A percentile compares a stretch with the other conserved stretches of the same genome.
Conservation (phyloP, 2,329 filamentous ascomycete species). For the Colletotrichum magnum region DNA sequence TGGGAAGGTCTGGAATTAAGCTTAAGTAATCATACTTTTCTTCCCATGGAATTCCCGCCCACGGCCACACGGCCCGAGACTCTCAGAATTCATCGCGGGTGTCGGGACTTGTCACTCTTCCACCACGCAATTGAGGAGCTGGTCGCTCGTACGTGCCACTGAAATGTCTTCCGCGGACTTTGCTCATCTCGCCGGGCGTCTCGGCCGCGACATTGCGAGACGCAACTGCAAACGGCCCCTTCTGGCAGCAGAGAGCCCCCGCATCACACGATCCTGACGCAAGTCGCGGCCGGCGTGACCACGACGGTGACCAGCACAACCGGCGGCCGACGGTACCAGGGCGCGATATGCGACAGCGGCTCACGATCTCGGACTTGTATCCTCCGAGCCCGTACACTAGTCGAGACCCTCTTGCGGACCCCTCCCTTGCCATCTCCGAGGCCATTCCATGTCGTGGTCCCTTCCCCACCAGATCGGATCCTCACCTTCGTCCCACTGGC, state of each 20-base stretch:
- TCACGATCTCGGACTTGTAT: slow-evolving; percentile 28
- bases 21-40: slow-evolving; percentile 37
- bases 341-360: background rate
- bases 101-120: background rate
- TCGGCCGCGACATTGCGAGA: background rate
- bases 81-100: background rate
- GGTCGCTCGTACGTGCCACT: too few species aligned
- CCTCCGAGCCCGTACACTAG: slow-evolving; percentile 15
- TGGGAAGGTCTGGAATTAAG: slow-evolving; percentile 11
- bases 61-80: background rate
- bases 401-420: background rate
- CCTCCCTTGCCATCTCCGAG: slow-evolving; percentile 11
- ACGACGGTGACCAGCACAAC: background rate
- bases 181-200: background rate
- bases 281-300: slow-evolving; percentile 2
- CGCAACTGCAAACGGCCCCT: slow-evolving; percentile 5
- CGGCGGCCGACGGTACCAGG: background rate
- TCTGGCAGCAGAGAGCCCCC: background rate
- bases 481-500: background rate
- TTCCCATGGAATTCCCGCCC: background rate
- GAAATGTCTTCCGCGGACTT: background rate
- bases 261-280: slow-evolving; percentile 27
- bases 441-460: background rate
- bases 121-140: background rate
- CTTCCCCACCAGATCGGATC: background rate